A percentile compares a stretch with the other conserved stretches of the same genome.
Conservation (phyloP, 139 green algal species). For the Penium margaritaceum region DNA sequence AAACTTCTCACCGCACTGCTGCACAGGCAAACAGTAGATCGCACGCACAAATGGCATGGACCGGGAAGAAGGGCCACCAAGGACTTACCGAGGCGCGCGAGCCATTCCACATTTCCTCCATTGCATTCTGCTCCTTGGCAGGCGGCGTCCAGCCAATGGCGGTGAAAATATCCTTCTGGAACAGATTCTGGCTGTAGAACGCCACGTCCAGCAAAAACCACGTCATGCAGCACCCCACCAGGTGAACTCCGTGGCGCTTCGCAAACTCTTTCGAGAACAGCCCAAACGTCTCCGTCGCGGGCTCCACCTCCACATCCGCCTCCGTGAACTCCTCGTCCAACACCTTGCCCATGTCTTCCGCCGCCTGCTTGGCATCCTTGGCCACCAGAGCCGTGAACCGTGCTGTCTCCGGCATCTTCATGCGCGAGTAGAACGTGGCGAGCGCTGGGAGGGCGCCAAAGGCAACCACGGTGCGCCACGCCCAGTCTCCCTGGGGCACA, state of each 20-base stretch:
- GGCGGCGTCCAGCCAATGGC: slow-evolving; percentile 30
- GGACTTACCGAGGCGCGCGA: slow-evolving; percentile 13
- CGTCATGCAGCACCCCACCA: slow-evolving; percentile 33
- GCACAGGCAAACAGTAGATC: too few relatives aligned
- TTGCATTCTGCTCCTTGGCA: slow-evolving; percentile 15
- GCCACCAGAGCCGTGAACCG: slow-evolving; percentile 43
- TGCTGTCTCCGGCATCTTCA: slow-evolving; percentile 46
- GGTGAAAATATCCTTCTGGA: slow-evolving; percentile 46
- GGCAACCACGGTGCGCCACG: slow-evolving; percentile 47
- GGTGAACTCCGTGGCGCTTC: slow-evolving; percentile 16
- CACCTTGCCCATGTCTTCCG: slow-evolving; percentile 1
- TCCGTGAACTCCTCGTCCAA: neutral
- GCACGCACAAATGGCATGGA: too few relatives aligned
- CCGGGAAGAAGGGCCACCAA: too few relatives aligned
- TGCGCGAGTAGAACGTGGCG: slow-evolving; percentile 13
- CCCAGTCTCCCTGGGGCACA: slow-evolving; percentile 42
- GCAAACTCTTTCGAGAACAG: slow-evolving; percentile 25
- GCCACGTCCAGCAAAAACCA: slow-evolving; percentile 55
- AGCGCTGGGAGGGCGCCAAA: neutral
- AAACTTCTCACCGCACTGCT: too few relatives aligned
- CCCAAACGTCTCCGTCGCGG: neutral
- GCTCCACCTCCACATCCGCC: neutral
- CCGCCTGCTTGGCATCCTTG: neutral
- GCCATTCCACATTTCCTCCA: slow-evolving; percentile 40
- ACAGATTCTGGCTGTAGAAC: slow-evolving; percentile 10